Percentiles rank a stretch among this genome's conserved stretches.
Evolutionary conservation across 345 rosid genomes (phyloP).

Genomic region (Acer negundo): DNA sequence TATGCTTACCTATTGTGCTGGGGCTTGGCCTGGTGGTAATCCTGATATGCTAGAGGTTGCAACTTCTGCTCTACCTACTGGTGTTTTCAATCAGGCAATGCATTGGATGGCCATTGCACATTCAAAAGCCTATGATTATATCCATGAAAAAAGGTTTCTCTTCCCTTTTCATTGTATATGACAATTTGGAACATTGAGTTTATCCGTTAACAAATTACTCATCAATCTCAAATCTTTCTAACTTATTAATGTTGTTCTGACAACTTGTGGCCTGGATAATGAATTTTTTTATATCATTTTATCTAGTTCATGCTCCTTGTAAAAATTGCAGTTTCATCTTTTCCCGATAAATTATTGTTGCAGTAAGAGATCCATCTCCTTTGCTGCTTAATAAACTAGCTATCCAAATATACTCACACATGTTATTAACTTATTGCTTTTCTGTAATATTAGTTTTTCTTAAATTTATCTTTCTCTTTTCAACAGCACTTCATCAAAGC

Average conservation of each 20-base stretch:
- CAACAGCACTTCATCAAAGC: slow-evolving; percentile 33
- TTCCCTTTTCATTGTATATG: not conserved
- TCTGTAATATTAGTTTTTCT: not conserved
- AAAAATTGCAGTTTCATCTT: too few relatives aligned
- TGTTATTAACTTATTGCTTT: too few relatives aligned
- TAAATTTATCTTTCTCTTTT: slow-evolving; percentile 3
- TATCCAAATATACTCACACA: too few relatives aligned
- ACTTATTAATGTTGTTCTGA: too few relatives aligned
- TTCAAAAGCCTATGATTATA: slow-evolving; percentile 76
- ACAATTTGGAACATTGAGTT: slow-evolving; percentile 6
- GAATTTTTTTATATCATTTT: too few relatives aligned
- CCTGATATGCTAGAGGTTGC: slow-evolving; percentile 92
- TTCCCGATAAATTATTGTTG: too few relatives aligned
- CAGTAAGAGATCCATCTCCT: too few relatives aligned
- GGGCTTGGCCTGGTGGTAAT: slow-evolving; percentile 98
- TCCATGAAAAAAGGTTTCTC: slow-evolving; percentile 62
- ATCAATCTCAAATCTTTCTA: too few relatives aligned
- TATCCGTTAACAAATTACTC: too few relatives aligned
- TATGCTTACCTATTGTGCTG: slow-evolving; percentile 93
- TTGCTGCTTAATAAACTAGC: too few relatives aligned
- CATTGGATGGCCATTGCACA: slow-evolving; percentile 90
- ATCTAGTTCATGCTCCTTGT: too few relatives aligned
- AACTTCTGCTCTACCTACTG: slow-evolving; percentile 83
- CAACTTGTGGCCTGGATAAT: too few relatives aligned
- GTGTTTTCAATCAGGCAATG: slow-evolving; percentile 81